Conservation (phyloP, 148 eudicot species). For the Arctostaphylos glauca region DNA sequence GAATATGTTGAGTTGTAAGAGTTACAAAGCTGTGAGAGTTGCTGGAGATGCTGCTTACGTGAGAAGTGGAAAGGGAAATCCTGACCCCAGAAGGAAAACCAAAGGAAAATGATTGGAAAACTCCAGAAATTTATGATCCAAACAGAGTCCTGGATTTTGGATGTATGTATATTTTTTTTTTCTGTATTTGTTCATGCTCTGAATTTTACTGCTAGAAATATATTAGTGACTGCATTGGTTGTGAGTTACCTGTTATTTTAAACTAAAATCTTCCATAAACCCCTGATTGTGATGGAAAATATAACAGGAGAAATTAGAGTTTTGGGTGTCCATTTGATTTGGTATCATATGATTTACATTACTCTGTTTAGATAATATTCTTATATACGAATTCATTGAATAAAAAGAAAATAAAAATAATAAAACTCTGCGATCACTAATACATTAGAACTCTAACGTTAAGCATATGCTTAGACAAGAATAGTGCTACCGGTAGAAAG, state of each 20-base stretch:
- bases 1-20: slow-evolving; percentile 58
- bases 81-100: slow-evolving; percentile 13
- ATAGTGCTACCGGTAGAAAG: too few species aligned
- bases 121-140: neutral
- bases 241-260: neutral
- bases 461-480: too few species aligned
- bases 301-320: neutral
- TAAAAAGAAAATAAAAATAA: too few species aligned
- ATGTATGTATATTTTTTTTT: neutral
- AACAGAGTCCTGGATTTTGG: neutral
- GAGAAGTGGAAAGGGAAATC: slow-evolving; percentile 2
- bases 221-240: neutral
- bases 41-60: slow-evolving; percentile 46
- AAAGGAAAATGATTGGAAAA: neutral
- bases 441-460: too few species aligned
- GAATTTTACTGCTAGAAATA: neutral
- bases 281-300: neutral
- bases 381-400: too few species aligned
- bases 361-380: too few species aligned
- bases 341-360: too few species aligned
- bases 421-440: too few species aligned
- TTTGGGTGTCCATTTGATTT: neutral
- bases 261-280: neutral
- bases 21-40: slow-evolving; percentile 63
- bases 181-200: neutral